Evolutionary conservation across 768 basidiomycete species (phyloP).

Genomic region (Neoboletus magnificus): DNA sequence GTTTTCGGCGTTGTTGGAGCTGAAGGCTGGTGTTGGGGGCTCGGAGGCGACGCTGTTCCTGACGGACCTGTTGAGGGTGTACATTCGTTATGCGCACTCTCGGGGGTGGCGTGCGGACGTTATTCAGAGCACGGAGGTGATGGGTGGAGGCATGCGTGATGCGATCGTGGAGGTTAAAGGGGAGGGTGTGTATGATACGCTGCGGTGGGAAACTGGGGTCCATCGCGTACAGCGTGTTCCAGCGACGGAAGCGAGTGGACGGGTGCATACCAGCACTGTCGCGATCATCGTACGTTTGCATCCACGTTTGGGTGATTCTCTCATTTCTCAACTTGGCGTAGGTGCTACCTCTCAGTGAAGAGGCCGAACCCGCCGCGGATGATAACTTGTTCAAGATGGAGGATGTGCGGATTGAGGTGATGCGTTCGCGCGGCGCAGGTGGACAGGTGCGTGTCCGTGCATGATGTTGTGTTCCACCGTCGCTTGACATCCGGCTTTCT

Average conservation of each 20-base stretch:
- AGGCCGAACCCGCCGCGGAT: slow-evolving; percentile 46
- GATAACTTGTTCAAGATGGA: slow-evolving; percentile 79
- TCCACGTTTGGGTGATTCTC: not conserved
- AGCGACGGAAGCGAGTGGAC: slow-evolving; percentile 80
- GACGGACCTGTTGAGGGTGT: slow-evolving; percentile 56
- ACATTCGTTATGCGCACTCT: slow-evolving; percentile 49
- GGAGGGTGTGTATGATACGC: slow-evolving; percentile 67
- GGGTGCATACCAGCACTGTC: slow-evolving; percentile 75
- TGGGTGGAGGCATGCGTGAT: slow-evolving; percentile 69
- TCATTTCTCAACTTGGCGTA: slow-evolving; percentile 27
- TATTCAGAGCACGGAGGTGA: slow-evolving; percentile 54
- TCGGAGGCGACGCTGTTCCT: slow-evolving; percentile 45
- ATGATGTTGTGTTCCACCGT: not conserved
- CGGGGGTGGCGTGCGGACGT: slow-evolving; percentile 61
- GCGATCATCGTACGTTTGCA: slow-evolving; percentile 13
- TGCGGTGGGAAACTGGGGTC: slow-evolving; percentile 92
- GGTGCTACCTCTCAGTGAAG: slow-evolving; percentile 81
- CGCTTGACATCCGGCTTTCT: not conserved
- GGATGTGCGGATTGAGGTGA: slow-evolving; percentile 89
- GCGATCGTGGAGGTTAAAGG: slow-evolving; percentile 80
- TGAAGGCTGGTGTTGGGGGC: slow-evolving; percentile 53
- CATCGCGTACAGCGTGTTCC: slow-evolving; percentile 96
- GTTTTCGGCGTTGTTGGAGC: slow-evolving; percentile 79
- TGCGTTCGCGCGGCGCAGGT: slow-evolving; percentile 95
- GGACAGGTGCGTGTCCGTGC: slow-evolving; percentile 63